phyloP scores from a whole-genome alignment of 495 filamentous ascomycete species.

The Annulohypoxylon maeteangense region DNA sequence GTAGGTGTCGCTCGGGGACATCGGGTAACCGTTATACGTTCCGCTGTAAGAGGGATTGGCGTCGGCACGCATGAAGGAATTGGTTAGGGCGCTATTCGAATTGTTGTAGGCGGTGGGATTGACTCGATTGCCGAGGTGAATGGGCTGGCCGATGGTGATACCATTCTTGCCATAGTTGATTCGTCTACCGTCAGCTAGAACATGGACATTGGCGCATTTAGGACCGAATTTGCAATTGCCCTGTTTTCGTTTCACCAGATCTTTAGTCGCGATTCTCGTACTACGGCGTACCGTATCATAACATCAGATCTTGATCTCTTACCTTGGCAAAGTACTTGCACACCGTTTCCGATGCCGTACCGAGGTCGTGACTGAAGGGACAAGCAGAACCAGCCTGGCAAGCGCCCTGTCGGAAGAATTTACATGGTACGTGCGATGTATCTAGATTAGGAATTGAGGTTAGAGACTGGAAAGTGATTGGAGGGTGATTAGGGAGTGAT shows the following conservation, averaged over 20 bases:
- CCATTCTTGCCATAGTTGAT: conserved; percentile 77
- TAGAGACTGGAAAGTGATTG: conserved; percentile 7
- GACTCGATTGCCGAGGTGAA: conserved; percentile 76
- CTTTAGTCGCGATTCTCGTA: conserved; percentile 47
- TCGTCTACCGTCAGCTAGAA: conserved; percentile 90
- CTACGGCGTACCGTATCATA: neutral
- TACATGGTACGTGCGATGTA: conserved; percentile 97
- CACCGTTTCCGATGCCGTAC: conserved; percentile 79
- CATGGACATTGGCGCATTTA: conserved; percentile 95
- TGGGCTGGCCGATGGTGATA: conserved; percentile 59
- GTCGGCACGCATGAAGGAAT: conserved; percentile 82
- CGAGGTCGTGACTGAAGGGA: conserved; percentile 92
- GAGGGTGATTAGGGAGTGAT: too few species aligned
- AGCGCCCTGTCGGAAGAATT: conserved; percentile 95
- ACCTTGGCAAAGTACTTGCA: conserved; percentile 99
- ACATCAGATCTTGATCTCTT: conserved; percentile 45
- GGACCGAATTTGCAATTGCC: conserved; percentile 99
- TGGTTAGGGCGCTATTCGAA: conserved; percentile 80
- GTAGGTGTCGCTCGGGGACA: conserved; percentile 52
- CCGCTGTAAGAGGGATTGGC: conserved; percentile 54
- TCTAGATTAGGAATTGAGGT: conserved; percentile 65
- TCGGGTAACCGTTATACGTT: conserved; percentile 51
- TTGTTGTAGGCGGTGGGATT: conserved; percentile 67
- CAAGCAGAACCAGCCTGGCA: conserved; percentile 97
- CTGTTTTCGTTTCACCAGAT: conserved; percentile 58